Evolutionary conservation across 768 basidiomycete genomes (phyloP), one percentile per base, ranked within the genome.

Genomic region (Tulasnella sp.): DNA sequence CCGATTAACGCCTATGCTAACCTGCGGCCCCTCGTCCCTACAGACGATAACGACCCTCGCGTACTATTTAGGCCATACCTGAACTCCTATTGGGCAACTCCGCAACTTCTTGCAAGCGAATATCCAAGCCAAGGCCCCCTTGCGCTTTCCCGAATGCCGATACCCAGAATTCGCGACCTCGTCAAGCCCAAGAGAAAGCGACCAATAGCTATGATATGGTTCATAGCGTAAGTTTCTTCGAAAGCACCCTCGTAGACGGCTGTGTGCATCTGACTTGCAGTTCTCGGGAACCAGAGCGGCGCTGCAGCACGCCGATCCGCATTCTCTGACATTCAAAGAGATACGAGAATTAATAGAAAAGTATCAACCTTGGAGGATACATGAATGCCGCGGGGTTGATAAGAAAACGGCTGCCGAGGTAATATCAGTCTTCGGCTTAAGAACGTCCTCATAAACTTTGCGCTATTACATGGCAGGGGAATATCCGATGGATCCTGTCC

Each of bases 31-130:
- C 68, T 70, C 68, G 68, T 37, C 29, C 68, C n/a, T 37, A 70
- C 68, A n/a, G 68, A 70, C 68, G 68, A 70, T 70, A 37, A 70
- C 68, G 68, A 70, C 14, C 68, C 68, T n/a, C 68, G 68, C 36
- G 17, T 70, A 37, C 68, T 34, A n/a, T 34, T 12, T n/a, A 25
- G 68, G 12, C 36, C 40, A 11, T 37, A 38, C 25, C 68, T 34
- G 1, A 70, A 42, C 68, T 70, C 68, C 68, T 70, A 70, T 42
- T 70, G 68, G 68, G 68, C 68, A 9, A 70, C 68, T 36, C 37
- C 68, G 22, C 36, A 37, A 34, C 68, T 70, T 37, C 68, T 70
- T 11, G 68, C 29, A n/a, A 70, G 68, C 68, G 68, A 70, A 37
- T 70, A 70, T 14, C 68, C 68, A 11, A 22, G 37, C 31, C n/a